phyloP scores from a whole-genome alignment of 2,329 filamentous ascomycete genomes.

The Gremmenia infestans region DNA sequence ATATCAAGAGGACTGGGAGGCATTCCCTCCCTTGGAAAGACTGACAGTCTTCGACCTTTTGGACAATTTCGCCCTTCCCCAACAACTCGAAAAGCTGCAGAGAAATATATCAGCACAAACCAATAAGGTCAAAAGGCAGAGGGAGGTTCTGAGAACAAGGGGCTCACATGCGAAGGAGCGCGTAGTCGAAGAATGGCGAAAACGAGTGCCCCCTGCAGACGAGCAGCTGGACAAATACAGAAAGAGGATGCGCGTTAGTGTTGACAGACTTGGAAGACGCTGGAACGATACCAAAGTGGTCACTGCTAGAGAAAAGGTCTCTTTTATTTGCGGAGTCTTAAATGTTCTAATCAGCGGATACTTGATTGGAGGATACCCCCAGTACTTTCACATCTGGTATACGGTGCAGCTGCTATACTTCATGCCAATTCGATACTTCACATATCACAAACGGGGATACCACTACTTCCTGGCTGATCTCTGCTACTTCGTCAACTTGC shows the following conservation, averaged over 20 bases:
- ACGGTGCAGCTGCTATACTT: slow-evolving; percentile 84
- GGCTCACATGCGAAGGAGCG: slow-evolving; percentile 77
- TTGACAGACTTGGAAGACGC: slow-evolving; percentile 77
- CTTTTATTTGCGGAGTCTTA: slow-evolving; percentile 92
- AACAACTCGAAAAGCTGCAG: slow-evolving; percentile 87
- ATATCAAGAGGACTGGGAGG: slow-evolving; percentile 86
- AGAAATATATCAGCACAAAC: slow-evolving; percentile 76
- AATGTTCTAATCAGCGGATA: slow-evolving; percentile 98
- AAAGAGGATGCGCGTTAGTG: slow-evolving; percentile 77
- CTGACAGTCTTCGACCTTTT: slow-evolving; percentile 89
- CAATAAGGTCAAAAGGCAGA: slow-evolving; percentile 76
- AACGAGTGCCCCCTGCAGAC: slow-evolving; percentile 77
- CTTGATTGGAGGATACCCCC: slow-evolving; percentile 77
- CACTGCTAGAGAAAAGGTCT: slow-evolving; percentile 85
- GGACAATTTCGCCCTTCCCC: slow-evolving; percentile 86
- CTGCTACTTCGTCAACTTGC: slow-evolving; percentile 95
- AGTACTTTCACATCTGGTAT: slow-evolving; percentile 92
- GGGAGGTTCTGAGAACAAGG: slow-evolving; percentile 71
- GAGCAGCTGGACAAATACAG: slow-evolving; percentile 91
- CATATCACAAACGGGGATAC: slow-evolving; percentile 85
- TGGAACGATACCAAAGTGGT: slow-evolving; percentile 91
- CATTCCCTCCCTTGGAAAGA: slow-evolving; percentile 81
- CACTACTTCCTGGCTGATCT: slow-evolving; percentile 97
- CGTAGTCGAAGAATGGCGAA: slow-evolving; percentile 89
- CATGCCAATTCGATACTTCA: slow-evolving; percentile 92